Percentiles rank a stretch among this genome's conserved stretches.
Conservation (phyloP, 2,329 filamentous ascomycete genomes). For the Exophiala aquamarina region DNA sequence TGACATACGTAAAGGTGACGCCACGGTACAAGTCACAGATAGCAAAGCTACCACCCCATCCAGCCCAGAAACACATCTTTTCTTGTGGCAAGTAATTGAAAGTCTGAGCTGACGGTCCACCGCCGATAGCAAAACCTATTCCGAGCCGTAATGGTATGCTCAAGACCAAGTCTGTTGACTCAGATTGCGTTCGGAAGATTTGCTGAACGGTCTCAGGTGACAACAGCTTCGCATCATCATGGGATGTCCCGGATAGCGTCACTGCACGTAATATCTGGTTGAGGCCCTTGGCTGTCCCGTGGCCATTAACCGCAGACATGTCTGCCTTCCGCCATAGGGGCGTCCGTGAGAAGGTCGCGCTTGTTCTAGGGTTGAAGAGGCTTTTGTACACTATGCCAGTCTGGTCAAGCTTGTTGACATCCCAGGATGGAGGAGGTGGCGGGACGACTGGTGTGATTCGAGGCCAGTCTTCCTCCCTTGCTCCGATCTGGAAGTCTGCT, state of each 20-base stretch:
- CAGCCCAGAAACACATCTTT: constrained; percentile 41
- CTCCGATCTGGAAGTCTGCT: constrained; percentile 50
- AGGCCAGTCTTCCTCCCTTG: constrained; percentile 40
- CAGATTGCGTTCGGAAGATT: constrained; percentile 46
- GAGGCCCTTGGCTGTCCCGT: constrained; percentile 45
- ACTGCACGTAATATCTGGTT: constrained; percentile 43
- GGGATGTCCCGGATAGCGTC: constrained; percentile 38
- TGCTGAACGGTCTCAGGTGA: constrained; percentile 42
- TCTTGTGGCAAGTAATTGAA: constrained; percentile 34
- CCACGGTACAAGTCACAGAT: constrained; percentile 44
- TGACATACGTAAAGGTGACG: constrained; percentile 46
- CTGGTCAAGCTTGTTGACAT: constrained; percentile 16
- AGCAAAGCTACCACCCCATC: constrained; percentile 45
- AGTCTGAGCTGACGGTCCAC: constrained; percentile 26
- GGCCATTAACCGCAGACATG: constrained; percentile 45
- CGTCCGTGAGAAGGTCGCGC: constrained; percentile 27
- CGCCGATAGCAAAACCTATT: constrained; percentile 41
- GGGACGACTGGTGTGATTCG: constrained; percentile 40
- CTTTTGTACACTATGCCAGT: constrained; percentile 33
- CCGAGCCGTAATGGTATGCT: constrained; percentile 39
- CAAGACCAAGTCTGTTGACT: constrained; percentile 41
- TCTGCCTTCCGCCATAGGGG: constrained; percentile 40
- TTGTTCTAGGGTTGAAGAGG: constrained; percentile 28
- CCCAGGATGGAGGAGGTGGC: constrained; percentile 8
- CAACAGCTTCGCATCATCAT: constrained; percentile 37